A percentile compares a stretch with the other conserved stretches of the same genome.
Evolutionary conservation across 2,329 filamentous ascomycete species (phyloP).

Genomic region (Dendrostoma leiphaemia): DNA sequence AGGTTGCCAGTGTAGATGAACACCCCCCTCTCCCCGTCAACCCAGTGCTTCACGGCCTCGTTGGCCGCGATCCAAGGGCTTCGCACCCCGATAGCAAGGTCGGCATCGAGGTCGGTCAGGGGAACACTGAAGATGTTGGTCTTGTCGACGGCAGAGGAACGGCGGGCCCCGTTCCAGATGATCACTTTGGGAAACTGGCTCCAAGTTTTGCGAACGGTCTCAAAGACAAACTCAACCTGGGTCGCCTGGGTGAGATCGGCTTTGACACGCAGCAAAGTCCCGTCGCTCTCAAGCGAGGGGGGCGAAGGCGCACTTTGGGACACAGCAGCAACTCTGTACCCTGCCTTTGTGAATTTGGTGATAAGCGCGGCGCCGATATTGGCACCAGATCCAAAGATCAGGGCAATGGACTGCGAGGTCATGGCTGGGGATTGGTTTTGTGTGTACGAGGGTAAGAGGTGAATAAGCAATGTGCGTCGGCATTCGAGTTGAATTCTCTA

Average conservation of each 20-base stretch:
- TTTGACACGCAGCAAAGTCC: background rate
- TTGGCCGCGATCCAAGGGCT: background rate
- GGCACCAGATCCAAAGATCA: slow-evolving; percentile 10
- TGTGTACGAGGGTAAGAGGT: too few species aligned
- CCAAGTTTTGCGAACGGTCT: background rate
- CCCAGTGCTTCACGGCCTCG: slow-evolving; percentile 5
- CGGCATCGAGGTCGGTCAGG: background rate
- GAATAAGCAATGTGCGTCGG: too few species aligned
- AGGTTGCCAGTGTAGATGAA: slow-evolving; percentile 10
- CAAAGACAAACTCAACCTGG: background rate
- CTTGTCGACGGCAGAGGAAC: background rate
- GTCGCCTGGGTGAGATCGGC: slow-evolving; percentile 7
- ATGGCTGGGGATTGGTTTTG: too few species aligned
- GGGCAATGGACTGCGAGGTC: too few species aligned
- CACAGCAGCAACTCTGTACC: slow-evolving; percentile 9
- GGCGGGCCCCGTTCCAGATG: slow-evolving; percentile 5
- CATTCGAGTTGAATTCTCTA: too few species aligned
- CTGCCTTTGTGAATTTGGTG: slow-evolving; percentile 4
- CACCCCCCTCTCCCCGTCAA: background rate
- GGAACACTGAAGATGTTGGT: slow-evolving; percentile 7
- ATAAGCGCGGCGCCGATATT: slow-evolving; percentile 9
- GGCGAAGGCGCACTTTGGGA: slow-evolving; percentile 1
- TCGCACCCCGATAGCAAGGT: background rate
- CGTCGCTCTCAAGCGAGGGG: background rate
- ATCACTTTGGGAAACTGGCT: background rate